Conservation (phyloP, 495 filamentous ascomycete genomes). For the Barbatosphaeria neglecta region DNA sequence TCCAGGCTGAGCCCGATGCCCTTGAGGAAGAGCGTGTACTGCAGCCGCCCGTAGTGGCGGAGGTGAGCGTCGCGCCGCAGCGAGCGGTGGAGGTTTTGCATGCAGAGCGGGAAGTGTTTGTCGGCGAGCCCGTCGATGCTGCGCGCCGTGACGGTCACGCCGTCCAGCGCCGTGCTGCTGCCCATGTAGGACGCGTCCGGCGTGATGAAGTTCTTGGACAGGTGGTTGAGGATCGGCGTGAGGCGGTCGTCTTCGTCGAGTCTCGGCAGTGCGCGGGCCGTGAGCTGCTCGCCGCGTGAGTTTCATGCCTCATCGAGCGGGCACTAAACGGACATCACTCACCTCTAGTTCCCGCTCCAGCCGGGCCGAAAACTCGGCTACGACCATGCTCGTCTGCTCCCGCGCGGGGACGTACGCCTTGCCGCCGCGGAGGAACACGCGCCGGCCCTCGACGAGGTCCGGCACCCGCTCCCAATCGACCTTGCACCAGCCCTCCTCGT, state of each 20-base stretch:
- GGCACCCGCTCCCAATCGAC: slow-evolving; percentile 90
- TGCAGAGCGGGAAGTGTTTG: slow-evolving; percentile 87
- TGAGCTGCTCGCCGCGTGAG: slow-evolving; percentile 42
- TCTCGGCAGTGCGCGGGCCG: slow-evolving; percentile 76
- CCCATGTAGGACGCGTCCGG: slow-evolving; percentile 68
- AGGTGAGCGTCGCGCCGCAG: slow-evolving; percentile 77
- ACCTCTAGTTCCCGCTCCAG: slow-evolving; percentile 77
- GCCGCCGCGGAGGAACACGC: slow-evolving; percentile 64
- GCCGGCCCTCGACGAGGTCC: slow-evolving; percentile 71
- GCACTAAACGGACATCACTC: no score
- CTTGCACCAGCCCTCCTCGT: slow-evolving; percentile 79
- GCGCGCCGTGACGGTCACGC: slow-evolving; percentile 64
- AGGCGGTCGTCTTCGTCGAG: slow-evolving; percentile 96
- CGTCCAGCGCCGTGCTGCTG: slow-evolving; percentile 37
- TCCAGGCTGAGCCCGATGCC: slow-evolving; percentile 86
- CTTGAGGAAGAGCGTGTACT: slow-evolving; percentile 96
- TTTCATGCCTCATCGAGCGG: slow-evolving; percentile 7
- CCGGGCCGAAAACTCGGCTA: slow-evolving; percentile 68
- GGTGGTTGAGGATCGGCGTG: slow-evolving; percentile 82
- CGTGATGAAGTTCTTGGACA: slow-evolving; percentile 83
- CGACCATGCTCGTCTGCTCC: slow-evolving; percentile 77
- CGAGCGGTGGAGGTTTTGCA: slow-evolving; percentile 76
- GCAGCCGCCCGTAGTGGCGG: slow-evolving; percentile 86
- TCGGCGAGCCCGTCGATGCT: slow-evolving; percentile 72
- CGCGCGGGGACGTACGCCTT: slow-evolving; percentile 85